Evolutionary conservation across 306 rosid species (phyloP), one percentile per base, ranked within the genome.

Genomic region (Quercus gilva): DNA sequence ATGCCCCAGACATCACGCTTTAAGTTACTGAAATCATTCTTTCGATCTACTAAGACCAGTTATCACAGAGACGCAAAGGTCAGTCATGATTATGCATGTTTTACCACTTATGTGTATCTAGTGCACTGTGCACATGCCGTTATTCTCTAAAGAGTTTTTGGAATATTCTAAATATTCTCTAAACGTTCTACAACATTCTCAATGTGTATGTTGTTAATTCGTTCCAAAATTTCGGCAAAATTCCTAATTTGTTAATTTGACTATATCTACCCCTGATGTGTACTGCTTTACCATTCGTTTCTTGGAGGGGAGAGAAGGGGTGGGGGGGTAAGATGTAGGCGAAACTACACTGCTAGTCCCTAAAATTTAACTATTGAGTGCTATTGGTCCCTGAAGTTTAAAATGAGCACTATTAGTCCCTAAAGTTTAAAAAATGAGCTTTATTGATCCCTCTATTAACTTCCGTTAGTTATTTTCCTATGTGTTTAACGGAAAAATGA

Each of bases 1-100:
- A 88, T 86, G 91, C 99, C 99, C 77, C 83, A 78, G 79, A 69
- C 84, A 73, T 91, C 94, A 76, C 90, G 78, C 70, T 75, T 90
- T 12, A 82, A 86, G 76, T 43, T 82, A 52, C 85, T 94, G 74
- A 86, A 89, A 76, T 89, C 97, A n/a, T 82, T 80, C 74, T 81
- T 94, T 76, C 83, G 65, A 75, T 85, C 88, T 59, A 71, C 84
- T 51, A 83, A 58, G 71, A 80, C 76, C 74, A 79, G 80, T 70
- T 78, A 65, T 82, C 79, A 75, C 74, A 88, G 86, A 82, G 89
- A 91, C 65, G 83, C 92, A 15, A 92, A 89, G 95, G 97, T 92
- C 56, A 79, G 86, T 84, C 63, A 73, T 61, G 55, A 68, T 11
- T 57, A 53, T 41, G 64, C 69, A 64, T 65, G 49, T 55, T 63